Evolutionary conservation across 2,329 filamentous ascomycete genomes (phyloP).

Genomic region (Penicillium sp.): DNA sequence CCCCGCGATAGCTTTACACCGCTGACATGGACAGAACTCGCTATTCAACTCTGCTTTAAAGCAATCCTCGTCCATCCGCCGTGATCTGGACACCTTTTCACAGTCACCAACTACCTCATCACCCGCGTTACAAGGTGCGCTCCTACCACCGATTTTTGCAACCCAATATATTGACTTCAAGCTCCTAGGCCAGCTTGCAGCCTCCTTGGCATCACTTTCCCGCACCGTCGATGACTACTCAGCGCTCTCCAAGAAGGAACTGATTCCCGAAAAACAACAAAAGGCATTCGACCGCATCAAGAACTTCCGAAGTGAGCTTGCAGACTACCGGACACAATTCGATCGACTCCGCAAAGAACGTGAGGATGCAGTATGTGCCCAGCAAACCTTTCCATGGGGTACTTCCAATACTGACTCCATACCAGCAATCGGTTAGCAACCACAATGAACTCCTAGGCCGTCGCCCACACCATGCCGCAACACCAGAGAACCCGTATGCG

Average conservation of each 20-base stretch:
- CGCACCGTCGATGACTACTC: slow-evolving; percentile 93
- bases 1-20: background rate
- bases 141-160: background rate
- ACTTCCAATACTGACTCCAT: slow-evolving; percentile 4
- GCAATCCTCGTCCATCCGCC: slow-evolving; percentile 76
- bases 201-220: slow-evolving; percentile 74
- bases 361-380: slow-evolving; percentile 63
- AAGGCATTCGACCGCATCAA: slow-evolving; percentile 84
- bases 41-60: slow-evolving; percentile 83
- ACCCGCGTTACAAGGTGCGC: slow-evolving; percentile 58
- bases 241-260: slow-evolving; percentile 78
- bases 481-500: slow-evolving; percentile 91
- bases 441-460: slow-evolving; percentile 81
- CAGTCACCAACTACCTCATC: slow-evolving; percentile 57
- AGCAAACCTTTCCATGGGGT: background rate
- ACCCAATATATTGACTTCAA: slow-evolving; percentile 32
- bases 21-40: slow-evolving; percentile 59
- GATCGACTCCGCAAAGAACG: slow-evolving; percentile 72
- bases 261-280: slow-evolving; percentile 85
- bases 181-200: slow-evolving; percentile 65
- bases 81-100: slow-evolving; percentile 70
- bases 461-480: slow-evolving; percentile 72
- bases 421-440: slow-evolving; percentile 61
- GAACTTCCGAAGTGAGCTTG: slow-evolving; percentile 78
- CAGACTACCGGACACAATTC: slow-evolving; percentile 75